Evolutionary conservation across 441 rosid genomes (phyloP), one percentile per base, ranked within the genome.

Genomic region (Brassica hybrid): DNA sequence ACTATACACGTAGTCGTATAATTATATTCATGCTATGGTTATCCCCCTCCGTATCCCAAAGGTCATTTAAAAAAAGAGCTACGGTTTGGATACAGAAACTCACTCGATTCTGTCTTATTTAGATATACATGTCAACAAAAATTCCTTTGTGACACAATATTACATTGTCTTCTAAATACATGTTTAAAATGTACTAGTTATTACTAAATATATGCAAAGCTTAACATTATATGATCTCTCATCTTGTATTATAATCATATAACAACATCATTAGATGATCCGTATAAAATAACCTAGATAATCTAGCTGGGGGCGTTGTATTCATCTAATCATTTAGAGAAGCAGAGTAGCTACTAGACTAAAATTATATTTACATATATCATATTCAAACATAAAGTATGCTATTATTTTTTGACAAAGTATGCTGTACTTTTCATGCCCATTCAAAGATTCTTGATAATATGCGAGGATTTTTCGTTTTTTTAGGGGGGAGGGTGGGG

Each of bases 81-180:
- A 54, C 58, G 58, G 10, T 54, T 54, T 54, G 21, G 11, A 52
- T 6, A 52, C 43, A 52, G 83, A 85, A 87, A 88, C 82, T 85
- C 86, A 82, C 41, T 73, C 62, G 67, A 63, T 68, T 54, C 13
- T 68, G 56, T 2, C 2, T 21, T 62, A 68, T 60, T 70, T 76
- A 41, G 77, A 63, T 30, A 8, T 6, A 45, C 11, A 32, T 36
- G 25, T 74, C 75, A 63, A 74, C 76, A 74, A 74, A 69, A 57
- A 79, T 69, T 79, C 67, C 30, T 74, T 21, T 69, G 38, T 30
- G 62, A 14, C 32, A 69, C 75, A 74, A 48, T 14, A 14, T 64
- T 64, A 68, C 67, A 23, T 68, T 69, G 67, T 79, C 79, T 34
- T 41, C 52, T 17, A 48, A 13, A n/a, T 48, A 36, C 21, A 32